Evolutionary conservation across 306 rosid genomes (phyloP).

Genomic region (Medicago arabica): DNA sequence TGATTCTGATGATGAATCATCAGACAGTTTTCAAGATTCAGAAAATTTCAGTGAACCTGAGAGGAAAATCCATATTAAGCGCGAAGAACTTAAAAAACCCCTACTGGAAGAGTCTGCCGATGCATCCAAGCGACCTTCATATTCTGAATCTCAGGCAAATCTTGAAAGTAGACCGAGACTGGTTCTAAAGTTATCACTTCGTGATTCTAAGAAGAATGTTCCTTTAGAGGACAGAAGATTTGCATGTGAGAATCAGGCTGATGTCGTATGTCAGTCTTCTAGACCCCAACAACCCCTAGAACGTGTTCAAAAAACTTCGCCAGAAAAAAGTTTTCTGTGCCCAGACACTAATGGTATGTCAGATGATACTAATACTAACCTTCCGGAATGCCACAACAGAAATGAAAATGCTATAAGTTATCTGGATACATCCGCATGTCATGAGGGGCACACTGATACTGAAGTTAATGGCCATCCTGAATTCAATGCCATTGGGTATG

Average conservation of each 20-base stretch:
- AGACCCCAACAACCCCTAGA: conserved; percentile 48
- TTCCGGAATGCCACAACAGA: conserved; percentile 37
- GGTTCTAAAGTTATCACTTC: conserved; percentile 68
- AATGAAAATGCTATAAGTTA: conserved; percentile 45
- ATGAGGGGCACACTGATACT: conserved; percentile 48
- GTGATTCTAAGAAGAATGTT: conserved; percentile 65
- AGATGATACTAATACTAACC: conserved; percentile 39
- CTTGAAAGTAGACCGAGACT: conserved; percentile 55
- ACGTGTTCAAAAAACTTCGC: conserved; percentile 34
- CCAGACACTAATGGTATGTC: conserved; percentile 40
- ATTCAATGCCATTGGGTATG: conserved; percentile 52
- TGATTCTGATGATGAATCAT: conserved; percentile 63
- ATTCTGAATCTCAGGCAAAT: conserved; percentile 54
- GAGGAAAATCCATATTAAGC: conserved; percentile 45
- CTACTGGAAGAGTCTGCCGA: conserved; percentile 42
- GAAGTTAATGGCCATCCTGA: conserved; percentile 49
- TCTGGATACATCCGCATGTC: conserved; percentile 44
- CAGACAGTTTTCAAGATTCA: conserved; percentile 61
- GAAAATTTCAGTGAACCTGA: conserved; percentile 54
- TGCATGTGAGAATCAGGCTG: conserved; percentile 48
- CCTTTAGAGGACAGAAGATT: conserved; percentile 47
- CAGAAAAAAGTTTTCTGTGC: conserved; percentile 38
- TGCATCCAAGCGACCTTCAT: conserved; percentile 46
- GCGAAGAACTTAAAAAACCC: conserved; percentile 46
- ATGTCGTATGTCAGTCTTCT: conserved; percentile 50